Evolutionary conservation across 768 basidiomycete species (phyloP).

Genomic region (Nevesoporus exiguus): DNA sequence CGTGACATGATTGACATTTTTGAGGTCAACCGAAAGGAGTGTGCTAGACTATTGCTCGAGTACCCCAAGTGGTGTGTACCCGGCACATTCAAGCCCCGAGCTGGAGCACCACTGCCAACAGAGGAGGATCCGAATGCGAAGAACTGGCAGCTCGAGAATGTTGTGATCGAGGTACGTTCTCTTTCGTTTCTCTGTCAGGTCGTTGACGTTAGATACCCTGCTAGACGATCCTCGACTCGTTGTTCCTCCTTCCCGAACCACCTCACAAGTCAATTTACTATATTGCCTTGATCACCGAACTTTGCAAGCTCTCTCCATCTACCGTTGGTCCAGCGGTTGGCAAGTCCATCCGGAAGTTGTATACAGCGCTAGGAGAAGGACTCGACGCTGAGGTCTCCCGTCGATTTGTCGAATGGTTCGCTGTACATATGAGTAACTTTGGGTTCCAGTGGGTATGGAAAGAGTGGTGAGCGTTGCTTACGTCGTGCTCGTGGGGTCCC

Average conservation of each 20-base stretch:
- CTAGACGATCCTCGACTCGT: constrained; percentile 69
- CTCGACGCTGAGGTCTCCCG: constrained; percentile 82
- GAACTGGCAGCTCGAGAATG: constrained; percentile 86
- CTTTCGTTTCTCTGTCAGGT: not conserved
- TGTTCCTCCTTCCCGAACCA: constrained; percentile 76
- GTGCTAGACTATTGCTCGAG: constrained; percentile 81
- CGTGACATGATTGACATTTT: constrained; percentile 83
- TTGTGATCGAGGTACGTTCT: constrained; percentile 70
- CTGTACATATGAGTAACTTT: constrained; percentile 96
- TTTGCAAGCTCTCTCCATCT: constrained; percentile 89
- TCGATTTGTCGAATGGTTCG: constrained; percentile 92
- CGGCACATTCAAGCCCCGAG: constrained; percentile 82
- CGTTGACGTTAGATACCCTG: not conserved
- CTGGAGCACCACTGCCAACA: constrained; percentile 47
- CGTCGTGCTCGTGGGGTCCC: not conserved
- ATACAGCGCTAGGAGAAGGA: constrained; percentile 73
- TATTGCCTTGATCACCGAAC: constrained; percentile 81
- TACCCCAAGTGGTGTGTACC: constrained; percentile 78
- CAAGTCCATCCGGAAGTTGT: constrained; percentile 89
- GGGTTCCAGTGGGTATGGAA: constrained; percentile 99
- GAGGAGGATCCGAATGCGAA: constrained; percentile 56
- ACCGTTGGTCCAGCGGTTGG: constrained; percentile 96
- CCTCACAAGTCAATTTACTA: constrained; percentile 81
- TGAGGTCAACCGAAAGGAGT: constrained; percentile 95
- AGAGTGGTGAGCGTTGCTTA: constrained; percentile 69